Base-by-base conservation (phyloP, 2,329 filamentous ascomycete species). In the Alternaria sp. region DNA sequence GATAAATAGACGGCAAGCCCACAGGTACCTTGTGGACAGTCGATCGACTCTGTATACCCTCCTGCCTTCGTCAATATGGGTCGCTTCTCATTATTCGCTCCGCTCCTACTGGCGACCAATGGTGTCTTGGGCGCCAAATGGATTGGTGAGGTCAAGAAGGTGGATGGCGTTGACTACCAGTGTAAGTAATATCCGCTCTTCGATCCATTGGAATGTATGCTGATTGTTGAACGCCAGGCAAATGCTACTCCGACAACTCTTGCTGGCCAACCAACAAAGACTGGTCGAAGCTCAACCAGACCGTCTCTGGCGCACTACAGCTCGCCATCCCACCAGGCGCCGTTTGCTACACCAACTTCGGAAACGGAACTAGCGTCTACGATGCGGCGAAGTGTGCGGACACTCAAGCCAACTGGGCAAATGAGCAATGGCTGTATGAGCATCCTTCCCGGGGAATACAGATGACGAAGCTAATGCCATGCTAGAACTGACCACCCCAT, bases 191-290 rank as follows among this genome's bases (percentile, higher is more conserved):
- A 8, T n/a, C 12, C n/a, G 3, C 15, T 26, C 8, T 25, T 25
- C 15, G 2, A 33, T 28, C 15, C 15, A 8, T 14, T 18, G 12
- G 12, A 7, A 28, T 3, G 23, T 2, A 20, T 43, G 18, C 28
- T 54, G 15, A 61, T 41, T 11, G 6, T 3, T 11, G 2, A 0
- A 20, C 6, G 4, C 18, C n/a, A 62, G 60, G 60, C 67, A 79
- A 79, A 60, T 79, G 77, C 63, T 79, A 78, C 61, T 73, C 72
- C 0, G 75, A 78, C 56, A 75, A 78, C 51, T 57, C 71, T 1
- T 78, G 77, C 64, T 79, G 75, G 74, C 77, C 77, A 3, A 71
- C 68, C 4, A 65, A 58, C 26, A 56, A 57, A 1, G 72, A 76
- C 21, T 79, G 76, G 76, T 59, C 49, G 2, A 59, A 58, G 7